Evolutionary conservation across 176 grass and related monocot genomes (phyloP).

Genomic region (Oryza punctata): DNA sequence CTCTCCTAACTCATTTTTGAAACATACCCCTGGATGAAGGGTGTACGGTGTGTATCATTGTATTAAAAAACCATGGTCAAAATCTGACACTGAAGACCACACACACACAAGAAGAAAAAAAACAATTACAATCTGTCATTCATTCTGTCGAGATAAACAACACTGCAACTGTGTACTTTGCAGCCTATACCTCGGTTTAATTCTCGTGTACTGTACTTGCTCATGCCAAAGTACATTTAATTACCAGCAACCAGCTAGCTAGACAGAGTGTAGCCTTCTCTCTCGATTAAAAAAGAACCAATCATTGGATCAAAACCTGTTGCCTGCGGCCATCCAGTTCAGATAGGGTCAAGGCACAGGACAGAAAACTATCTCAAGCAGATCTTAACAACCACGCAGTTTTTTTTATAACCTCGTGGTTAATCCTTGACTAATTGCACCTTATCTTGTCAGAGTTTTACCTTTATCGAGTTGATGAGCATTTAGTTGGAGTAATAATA

Average conservation of each 20-base stretch:
- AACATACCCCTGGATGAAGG: too few species aligned
- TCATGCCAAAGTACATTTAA: neutral
- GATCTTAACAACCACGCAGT: neutral
- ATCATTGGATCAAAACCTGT: slow-evolving; percentile 20
- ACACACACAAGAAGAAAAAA: neutral
- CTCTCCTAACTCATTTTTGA: too few species aligned
- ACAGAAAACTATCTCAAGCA: neutral
- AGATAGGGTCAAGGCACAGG: neutral
- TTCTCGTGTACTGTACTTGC: neutral
- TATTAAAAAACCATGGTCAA: neutral
- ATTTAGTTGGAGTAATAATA: neutral
- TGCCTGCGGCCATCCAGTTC: neutral
- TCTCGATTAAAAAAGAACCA: slow-evolving; percentile 11
- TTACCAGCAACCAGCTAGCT: neutral
- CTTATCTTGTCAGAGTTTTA: slow-evolving; percentile 7
- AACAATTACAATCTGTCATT: neutral
- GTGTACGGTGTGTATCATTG: too few species aligned
- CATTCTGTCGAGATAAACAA: neutral
- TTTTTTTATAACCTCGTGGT: neutral
- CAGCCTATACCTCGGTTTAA: neutral
- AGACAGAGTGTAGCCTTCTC: neutral
- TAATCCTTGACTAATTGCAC: neutral
- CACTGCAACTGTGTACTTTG: neutral
- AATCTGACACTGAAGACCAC: neutral
- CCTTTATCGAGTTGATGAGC: neutral